Evolutionary conservation across 306 rosid species (phyloP), one percentile per base, ranked within the genome.

Genomic region (Clitoria ternatea): DNA sequence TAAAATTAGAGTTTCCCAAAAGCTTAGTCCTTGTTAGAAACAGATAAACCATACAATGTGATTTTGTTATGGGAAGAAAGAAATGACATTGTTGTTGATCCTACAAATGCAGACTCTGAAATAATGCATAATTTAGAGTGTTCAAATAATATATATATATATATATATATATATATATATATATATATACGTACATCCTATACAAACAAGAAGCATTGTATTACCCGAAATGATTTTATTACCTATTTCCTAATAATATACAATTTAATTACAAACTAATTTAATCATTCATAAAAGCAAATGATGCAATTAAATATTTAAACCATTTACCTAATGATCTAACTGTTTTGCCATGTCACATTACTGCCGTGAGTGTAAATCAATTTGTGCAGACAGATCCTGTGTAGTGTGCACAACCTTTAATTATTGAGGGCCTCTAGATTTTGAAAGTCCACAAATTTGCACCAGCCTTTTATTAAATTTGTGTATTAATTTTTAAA

Each of bases 61-160:
- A 53, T 69, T 73, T 81, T 76, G 76, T 66, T 44, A 45, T 66
- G 47, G 36, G 50, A 80, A 49, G 61, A 68, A 69, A 36, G 37
- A 42, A 68, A 69, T 45, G 37, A 42, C 65, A 69, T 40, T 68
- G 24, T 20, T 50, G 62, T 61, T 39, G 10, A 61, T 61, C 57
- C 37, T 76, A 44, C 75, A 44, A 40, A 52, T 62, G 56, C 56
- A 44, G 40, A 65, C 61, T 47, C 70, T 40, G 32, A 45, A 66
- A 52, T 36, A 33, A 26, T 79, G 23, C 29, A 78, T n/a, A 69
- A 24, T 18, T 2, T 18, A 10, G 48, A 27, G 45, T 36, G 66
- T 20, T 71, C 73, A 44, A 56, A 53, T 65, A 33, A 15, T 7
- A 5, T 26, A 39, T n/a, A n/a, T n/a, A n/a, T n/a, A n/a, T n/a